Conservation (phyloP, 2,329 filamentous ascomycete species). For the Botryotinia calthae region DNA sequence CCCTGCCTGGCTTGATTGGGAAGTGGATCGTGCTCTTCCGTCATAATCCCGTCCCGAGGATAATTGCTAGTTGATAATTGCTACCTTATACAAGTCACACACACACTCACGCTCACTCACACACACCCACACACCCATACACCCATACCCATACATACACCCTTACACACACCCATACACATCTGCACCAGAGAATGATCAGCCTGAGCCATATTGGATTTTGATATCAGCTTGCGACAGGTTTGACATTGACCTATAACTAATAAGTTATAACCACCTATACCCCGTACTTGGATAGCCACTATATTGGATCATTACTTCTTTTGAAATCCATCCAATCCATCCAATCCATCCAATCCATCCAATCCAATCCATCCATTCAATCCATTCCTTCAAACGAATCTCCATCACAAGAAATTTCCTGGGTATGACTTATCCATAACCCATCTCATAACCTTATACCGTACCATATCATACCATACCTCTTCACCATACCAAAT, state of each 20-base stretch:
- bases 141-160: not conserved
- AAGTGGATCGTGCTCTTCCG: conserved; percentile 2
- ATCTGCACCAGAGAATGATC: not conserved
- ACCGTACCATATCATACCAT: not conserved
- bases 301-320: not conserved
- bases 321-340: not conserved
- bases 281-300: not conserved
- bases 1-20: not conserved
- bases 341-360: not conserved
- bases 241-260: not conserved
- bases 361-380: not conserved
- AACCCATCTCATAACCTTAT: not conserved
- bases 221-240: conserved; percentile 5
- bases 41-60: not conserved
- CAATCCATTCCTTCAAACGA: not conserved
- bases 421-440: not conserved
- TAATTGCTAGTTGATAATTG: not conserved
- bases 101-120: too few species aligned
- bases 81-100: not conserved
- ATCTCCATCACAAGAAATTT: not conserved
- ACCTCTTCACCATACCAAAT: not conserved
- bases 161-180: not conserved
- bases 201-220: not conserved
- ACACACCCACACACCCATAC: too few species aligned
- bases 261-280: not conserved